Conservation (phyloP, 2,329 filamentous ascomycete genomes). For the Neonectria coccinea region DNA sequence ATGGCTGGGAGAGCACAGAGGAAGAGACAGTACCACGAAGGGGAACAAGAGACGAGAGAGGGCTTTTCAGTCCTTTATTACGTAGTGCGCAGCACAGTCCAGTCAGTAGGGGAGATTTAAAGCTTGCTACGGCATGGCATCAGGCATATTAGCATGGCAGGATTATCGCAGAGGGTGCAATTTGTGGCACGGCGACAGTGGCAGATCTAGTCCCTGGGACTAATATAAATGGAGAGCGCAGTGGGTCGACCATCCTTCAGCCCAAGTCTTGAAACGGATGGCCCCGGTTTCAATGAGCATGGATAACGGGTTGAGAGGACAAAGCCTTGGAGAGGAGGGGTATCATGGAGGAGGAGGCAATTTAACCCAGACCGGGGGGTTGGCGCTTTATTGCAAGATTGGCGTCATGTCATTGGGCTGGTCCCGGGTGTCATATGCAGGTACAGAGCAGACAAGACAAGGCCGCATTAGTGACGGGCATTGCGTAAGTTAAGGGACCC, state of each 20-base stretch:
- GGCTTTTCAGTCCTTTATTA: background rate
- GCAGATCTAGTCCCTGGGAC: slow-evolving; percentile 34
- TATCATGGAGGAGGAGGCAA: slow-evolving; percentile 17
- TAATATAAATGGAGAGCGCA: slow-evolving; percentile 36
- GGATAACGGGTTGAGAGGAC: slow-evolving; percentile 13
- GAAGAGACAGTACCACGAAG: slow-evolving; percentile 16
- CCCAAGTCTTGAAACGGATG: slow-evolving; percentile 40
- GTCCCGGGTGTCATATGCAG: background rate
- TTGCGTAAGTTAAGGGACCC: background rate
- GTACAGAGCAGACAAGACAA: background rate
- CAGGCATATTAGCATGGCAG: background rate
- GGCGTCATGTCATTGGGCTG: background rate
- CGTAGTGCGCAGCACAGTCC: background rate
- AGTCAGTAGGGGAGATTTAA: slow-evolving; percentile 41
- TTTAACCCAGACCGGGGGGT: slow-evolving; percentile 22
- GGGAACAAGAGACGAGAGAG: slow-evolving; percentile 7
- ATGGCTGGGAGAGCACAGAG: slow-evolving; percentile 24
- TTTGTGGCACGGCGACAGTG: slow-evolving; percentile 30
- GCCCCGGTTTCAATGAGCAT: slow-evolving; percentile 32
- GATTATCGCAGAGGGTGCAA: slow-evolving; percentile 20
- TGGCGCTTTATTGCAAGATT: slow-evolving; percentile 5
- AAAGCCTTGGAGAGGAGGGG: slow-evolving; percentile 9
- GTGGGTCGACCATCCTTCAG: slow-evolving; percentile 38
- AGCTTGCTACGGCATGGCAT: slow-evolving; percentile 14
- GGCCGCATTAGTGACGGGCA: background rate